These are phyloP conservation scores for Stylosanthes scabra DNA, from an alignment of 331 rosid species.

Conservation along the genomic window DNA sequence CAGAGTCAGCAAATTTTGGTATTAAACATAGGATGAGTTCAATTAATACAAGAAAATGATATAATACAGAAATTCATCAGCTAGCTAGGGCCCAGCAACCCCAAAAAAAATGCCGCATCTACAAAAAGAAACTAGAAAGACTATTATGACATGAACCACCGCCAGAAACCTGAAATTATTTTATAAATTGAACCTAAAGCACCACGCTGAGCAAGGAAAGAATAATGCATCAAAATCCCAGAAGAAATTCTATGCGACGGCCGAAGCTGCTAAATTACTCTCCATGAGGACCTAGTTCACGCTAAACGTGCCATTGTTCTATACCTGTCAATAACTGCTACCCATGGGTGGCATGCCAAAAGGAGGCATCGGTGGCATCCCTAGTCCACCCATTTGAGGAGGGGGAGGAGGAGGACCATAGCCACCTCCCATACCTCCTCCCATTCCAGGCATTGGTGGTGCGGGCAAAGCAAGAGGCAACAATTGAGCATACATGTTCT, in stretches of 20 bases:
- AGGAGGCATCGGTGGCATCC: conserved; percentile 99
- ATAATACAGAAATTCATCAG: conserved; percentile 58
- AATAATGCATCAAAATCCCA: conserved; percentile 49
- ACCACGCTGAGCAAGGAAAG: conserved; percentile 47
- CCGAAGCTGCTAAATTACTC: conserved; percentile 49
- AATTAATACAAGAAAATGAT: conserved; percentile 53
- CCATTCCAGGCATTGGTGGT: conserved; percentile 99
- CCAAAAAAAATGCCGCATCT: conserved; percentile 68
- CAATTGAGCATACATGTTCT: conserved; percentile 99
- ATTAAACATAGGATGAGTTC: conserved; percentile 43
- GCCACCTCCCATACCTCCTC: conserved; percentile 82
- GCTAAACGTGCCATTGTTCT: conserved; percentile 30
- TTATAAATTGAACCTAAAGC: conserved; percentile 45
- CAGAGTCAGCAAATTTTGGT: conserved; percentile 41
- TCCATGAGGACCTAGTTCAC: conserved; percentile 33
- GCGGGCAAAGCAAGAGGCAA: conserved; percentile 99
- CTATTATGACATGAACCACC: conserved; percentile 46
- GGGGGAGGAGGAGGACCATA: conserved; percentile 70
- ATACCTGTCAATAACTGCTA: conserved; percentile 65
- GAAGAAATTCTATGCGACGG: conserved; percentile 39
- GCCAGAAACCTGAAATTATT: conserved; percentile 47
- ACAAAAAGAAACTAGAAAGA: conserved; percentile 62
- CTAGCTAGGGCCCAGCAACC: conserved; percentile 59
- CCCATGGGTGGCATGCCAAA: conserved; percentile 99
- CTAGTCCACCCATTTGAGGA: conserved; percentile 86